Evolutionary conservation across 2,329 filamentous ascomycete species (phyloP), one percentile per base, ranked within the genome.

Genomic region (Aspergillus novoparasiticus): DNA sequence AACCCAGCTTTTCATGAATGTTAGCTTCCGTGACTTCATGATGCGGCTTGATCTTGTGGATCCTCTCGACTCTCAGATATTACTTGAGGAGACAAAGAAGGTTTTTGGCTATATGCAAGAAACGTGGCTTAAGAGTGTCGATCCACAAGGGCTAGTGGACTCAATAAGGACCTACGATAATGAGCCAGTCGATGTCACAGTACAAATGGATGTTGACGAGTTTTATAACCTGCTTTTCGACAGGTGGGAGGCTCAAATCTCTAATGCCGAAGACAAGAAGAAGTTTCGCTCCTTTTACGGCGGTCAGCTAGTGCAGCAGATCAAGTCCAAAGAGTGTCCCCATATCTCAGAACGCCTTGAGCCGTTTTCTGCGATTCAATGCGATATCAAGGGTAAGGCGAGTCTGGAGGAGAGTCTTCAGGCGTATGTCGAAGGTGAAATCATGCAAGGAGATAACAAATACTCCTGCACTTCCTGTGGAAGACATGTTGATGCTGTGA

Each of bases 401-500:
- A 90, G 84, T 36, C 85, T 99, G 1, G 84, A 92, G 71, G 93
- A 97, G 68, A 98, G 95, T 73, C 83, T 99, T 16, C 89, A 93
- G 70, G 93, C 94, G n/a, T 98, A 97, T 75, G 93, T 98, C 14
- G 92, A 96, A 74, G 95, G 95, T 4, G 95, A 99, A 78, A 89
- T 95, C 41, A 94, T 99, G 90, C 93, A 97, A 82, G 95, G 96
- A 90, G 93, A 97, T 72, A 98, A 99, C 82, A 97, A 97, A 80
- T 99, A 98, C 82, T 96, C 96, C 68, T 99, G 95, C 79, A 94
- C 93, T 34, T 90, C 88, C 5, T 99, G 95, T 75, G 91, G 93
- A 65, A 87, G 87, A 12, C 91, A 95, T 71, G 95, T 99, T 19
- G 91, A 97, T 77, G 95, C 95, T 23, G 92, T 98, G 68, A 97